Conservation (phyloP, 2,329 filamentous ascomycete species). For the Exophiala sp. region DNA sequence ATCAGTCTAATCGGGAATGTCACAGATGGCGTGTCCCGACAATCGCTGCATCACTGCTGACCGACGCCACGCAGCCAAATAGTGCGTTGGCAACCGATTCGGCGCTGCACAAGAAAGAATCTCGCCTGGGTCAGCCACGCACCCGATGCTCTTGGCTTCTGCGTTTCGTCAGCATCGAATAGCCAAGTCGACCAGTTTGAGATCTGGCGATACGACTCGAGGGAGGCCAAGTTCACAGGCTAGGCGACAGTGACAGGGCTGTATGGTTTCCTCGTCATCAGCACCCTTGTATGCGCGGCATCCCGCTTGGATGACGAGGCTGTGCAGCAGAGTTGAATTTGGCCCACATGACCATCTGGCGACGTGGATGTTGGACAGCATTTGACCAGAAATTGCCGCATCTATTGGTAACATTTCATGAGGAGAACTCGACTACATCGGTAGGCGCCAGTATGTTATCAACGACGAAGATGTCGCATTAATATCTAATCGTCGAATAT, state of each 20-base stretch:
- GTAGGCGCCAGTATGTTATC: too few species aligned
- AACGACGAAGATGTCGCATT: too few species aligned
- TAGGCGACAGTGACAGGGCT: too few species aligned
- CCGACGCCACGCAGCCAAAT: neutral
- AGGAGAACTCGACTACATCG: too few species aligned
- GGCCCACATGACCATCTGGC: too few species aligned
- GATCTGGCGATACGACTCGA: neutral
- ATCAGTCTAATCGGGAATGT: neutral
- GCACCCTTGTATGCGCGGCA: neutral
- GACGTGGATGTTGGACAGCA: too few species aligned
- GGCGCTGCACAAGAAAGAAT: neutral
- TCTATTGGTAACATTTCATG: too few species aligned
- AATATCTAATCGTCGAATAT: too few species aligned
- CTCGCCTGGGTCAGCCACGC: slow-evolving; percentile 6
- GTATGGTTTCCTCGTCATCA: neutral
- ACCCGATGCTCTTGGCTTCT: slow-evolving; percentile 8
- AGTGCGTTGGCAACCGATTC: slow-evolving; percentile 1
- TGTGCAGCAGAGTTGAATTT: neutral
- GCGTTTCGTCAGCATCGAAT: slow-evolving; percentile 6
- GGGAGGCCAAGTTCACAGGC: too few species aligned
- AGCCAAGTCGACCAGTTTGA: neutral
- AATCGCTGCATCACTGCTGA: neutral
- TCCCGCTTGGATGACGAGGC: neutral
- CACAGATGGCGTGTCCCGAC: neutral
- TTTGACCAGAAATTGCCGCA: too few species aligned